Conservation (phyloP, 176 grass and related monocot genomes). For the Raddia distichophylla region DNA sequence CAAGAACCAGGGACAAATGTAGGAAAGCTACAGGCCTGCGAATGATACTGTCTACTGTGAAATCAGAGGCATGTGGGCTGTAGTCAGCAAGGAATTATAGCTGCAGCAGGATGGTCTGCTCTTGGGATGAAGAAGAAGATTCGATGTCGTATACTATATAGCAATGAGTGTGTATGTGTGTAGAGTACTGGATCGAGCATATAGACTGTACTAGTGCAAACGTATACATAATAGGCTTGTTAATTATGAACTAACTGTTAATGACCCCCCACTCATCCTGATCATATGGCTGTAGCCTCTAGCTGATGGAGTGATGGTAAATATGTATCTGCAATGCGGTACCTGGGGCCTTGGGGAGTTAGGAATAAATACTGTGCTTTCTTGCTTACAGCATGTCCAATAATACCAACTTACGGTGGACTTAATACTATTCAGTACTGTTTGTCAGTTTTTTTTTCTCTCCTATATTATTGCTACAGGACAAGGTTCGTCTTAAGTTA, state of each 20-base stretch:
- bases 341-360: no score
- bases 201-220: neutral
- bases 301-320: slow-evolving; percentile 4
- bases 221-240: neutral
- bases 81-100: slow-evolving; percentile 68
- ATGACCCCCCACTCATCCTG: slow-evolving; percentile 36
- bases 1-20: slow-evolving; percentile 58
- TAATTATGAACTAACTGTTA: slow-evolving; percentile 28
- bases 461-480: no score
- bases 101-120: slow-evolving; percentile 36
- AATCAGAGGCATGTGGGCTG: slow-evolving; percentile 69
- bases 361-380: no score
- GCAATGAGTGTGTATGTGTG: neutral
- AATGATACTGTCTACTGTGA: slow-evolving; percentile 91
- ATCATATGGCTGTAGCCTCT: slow-evolving; percentile 2
- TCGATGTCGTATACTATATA: neutral
- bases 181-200: neutral
- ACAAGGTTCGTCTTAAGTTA: no score
- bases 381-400: no score
- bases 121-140: neutral
- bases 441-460: no score
- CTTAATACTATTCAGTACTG: no score
- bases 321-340: neutral
- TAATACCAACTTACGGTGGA: no score
- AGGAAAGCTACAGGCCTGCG: slow-evolving; percentile 56